phyloP scores from a whole-genome alignment of 2,329 filamentous ascomycete species.

The Elsinoe ampelina region DNA sequence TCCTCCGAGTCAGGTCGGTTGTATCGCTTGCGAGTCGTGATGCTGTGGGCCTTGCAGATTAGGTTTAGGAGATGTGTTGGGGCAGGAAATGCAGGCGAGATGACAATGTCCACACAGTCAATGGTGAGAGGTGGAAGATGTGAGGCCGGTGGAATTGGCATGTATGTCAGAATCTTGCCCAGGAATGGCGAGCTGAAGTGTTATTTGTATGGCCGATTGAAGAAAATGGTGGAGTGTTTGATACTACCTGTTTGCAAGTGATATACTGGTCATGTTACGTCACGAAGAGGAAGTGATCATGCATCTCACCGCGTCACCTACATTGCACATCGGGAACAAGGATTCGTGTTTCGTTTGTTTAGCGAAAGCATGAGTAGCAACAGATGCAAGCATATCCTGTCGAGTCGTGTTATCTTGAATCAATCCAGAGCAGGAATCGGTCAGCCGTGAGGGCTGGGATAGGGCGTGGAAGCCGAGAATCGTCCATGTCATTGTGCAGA shows the following conservation, averaged over 20 bases:
- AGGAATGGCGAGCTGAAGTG: neutral
- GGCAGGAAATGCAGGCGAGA: neutral
- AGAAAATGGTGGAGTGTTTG: neutral
- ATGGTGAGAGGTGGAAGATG: neutral
- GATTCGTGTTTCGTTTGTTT: neutral
- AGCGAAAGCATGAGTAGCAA: neutral
- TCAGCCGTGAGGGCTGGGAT: too few relatives aligned
- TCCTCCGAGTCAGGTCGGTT: neutral
- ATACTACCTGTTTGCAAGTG: neutral
- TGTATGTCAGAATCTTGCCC: neutral
- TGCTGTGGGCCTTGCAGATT: neutral
- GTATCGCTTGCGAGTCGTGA: slow-evolving; percentile 6
- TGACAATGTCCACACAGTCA: neutral
- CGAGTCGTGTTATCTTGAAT: slow-evolving; percentile 1
- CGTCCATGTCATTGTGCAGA: neutral
- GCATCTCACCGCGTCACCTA: slow-evolving; percentile 2
- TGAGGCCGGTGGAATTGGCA: neutral
- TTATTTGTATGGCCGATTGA: neutral
- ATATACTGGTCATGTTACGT: slow-evolving; percentile 9
- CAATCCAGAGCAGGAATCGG: neutral
- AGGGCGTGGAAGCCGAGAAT: neutral
- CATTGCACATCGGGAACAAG: neutral
- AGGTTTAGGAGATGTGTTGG: neutral
- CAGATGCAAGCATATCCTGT: neutral
- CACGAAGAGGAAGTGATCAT: slow-evolving; percentile 2